Conservation (phyloP, 2,329 filamentous ascomycete species). For the Cladosporium sp. region DNA sequence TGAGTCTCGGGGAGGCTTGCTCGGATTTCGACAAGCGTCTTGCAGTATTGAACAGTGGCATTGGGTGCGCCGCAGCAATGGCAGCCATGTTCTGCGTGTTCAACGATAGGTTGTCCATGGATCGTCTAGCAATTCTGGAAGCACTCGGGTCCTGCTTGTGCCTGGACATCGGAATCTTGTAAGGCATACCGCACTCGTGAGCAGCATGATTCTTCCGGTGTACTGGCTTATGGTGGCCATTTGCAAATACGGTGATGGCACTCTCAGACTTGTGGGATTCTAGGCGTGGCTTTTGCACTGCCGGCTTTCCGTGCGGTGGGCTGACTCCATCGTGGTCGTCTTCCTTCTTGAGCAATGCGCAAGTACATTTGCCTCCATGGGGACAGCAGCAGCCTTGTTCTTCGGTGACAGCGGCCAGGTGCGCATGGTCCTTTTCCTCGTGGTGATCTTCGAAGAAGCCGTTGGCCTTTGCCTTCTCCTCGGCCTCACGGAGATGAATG, state of each 20-base stretch:
- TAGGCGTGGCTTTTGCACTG: conserved; percentile 57
- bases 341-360: conserved; percentile 60
- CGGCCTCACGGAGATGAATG: conserved; percentile 42
- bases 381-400: conserved; percentile 54
- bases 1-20: conserved; percentile 33
- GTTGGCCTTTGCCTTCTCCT: conserved; percentile 34
- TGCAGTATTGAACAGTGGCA: conserved; percentile 14
- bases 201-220: conserved; percentile 65
- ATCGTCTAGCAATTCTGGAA: conserved; percentile 46
- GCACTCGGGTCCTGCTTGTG: conserved; percentile 50
- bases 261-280: conserved; percentile 60
- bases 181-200: conserved; percentile 62
- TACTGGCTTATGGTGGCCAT: conserved; percentile 65
- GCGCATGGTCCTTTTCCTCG: conserved; percentile 28
- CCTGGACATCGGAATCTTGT: conserved; percentile 62
- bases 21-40: conserved; percentile 35
- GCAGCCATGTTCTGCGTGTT: conserved; percentile 22
- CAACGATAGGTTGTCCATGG: conserved; percentile 53
- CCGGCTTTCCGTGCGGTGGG: conserved; percentile 37
- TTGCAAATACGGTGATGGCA: conserved; percentile 60
- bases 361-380: conserved; percentile 61
- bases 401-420: conserved; percentile 37
- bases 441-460: conserved; percentile 29
- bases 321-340: conserved; percentile 25
- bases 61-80: neutral